phyloP scores from a whole-genome alignment of 495 filamentous ascomycete genomes.

The Polyplosphaeria fusca region DNA sequence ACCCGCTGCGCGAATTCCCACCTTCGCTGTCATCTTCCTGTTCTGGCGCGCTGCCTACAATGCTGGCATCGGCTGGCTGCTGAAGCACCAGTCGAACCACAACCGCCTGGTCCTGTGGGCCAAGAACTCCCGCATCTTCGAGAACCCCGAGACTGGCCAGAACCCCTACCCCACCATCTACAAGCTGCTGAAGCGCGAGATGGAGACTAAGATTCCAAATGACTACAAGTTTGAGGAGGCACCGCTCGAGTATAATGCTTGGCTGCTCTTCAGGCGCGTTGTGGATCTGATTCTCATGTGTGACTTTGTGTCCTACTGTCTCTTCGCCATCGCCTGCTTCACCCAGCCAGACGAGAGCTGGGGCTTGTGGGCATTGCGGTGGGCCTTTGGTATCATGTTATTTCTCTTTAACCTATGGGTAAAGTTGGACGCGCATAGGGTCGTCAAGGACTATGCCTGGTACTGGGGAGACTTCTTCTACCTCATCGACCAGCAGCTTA shows the following conservation, averaged over 20 bases:
- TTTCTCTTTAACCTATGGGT: constrained; percentile 98
- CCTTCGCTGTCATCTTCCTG: constrained; percentile 76
- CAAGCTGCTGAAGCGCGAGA: constrained; percentile 75
- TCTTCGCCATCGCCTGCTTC: constrained; percentile 89
- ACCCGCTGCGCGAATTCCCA: constrained; percentile 58
- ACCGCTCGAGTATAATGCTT: constrained; percentile 97
- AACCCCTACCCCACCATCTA: constrained; percentile 81
- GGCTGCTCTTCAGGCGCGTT: constrained; percentile 90
- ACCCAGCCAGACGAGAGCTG: constrained; percentile 70
- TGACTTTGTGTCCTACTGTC: constrained; percentile 93
- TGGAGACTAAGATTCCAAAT: constrained; percentile 88
- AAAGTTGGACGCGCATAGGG: constrained; percentile 92
- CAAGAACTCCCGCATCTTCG: constrained; percentile 77
- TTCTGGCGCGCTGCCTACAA: constrained; percentile 95
- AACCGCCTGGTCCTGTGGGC: constrained; percentile 85
- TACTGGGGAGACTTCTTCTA: constrained; percentile 99
- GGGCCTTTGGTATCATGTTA: constrained; percentile 74
- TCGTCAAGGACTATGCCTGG: constrained; percentile 99
- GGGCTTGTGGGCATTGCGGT: constrained; percentile 67
- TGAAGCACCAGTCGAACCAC: constrained; percentile 86
- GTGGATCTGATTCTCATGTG: constrained; percentile 97
- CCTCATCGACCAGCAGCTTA: constrained; percentile 94
- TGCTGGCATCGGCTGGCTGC: constrained; percentile 84
- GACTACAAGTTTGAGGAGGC: constrained; percentile 93
- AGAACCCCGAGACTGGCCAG: constrained; percentile 71